Conservation (phyloP, 495 filamentous ascomycete species). For the Aspergillus sparsus region DNA sequence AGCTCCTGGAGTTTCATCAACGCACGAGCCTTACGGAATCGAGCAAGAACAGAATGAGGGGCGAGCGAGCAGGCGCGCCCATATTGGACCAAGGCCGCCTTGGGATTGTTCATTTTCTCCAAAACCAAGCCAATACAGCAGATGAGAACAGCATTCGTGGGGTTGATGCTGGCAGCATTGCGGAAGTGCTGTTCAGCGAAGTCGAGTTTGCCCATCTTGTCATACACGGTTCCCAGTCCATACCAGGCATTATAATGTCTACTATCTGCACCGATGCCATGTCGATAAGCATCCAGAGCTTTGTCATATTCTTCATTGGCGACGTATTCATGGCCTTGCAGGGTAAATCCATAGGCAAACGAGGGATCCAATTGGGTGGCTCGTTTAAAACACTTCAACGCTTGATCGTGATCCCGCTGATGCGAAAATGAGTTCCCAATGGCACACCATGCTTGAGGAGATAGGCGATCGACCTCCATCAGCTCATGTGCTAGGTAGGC, state of each 20-base stretch:
- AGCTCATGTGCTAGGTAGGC: conserved; percentile 90
- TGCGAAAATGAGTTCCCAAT: conserved; percentile 94
- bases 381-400: conserved; percentile 90
- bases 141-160: conserved; percentile 84
- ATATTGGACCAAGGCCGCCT: conserved; percentile 77
- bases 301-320: conserved; percentile 97
- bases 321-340: conserved; percentile 97
- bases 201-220: conserved; percentile 91
- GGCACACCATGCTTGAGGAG: conserved; percentile 93
- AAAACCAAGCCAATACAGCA: conserved; percentile 88
- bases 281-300: conserved; percentile 79
- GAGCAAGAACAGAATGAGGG: conserved; percentile 75
- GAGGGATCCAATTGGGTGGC: conserved; percentile 86
- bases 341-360: conserved; percentile 92
- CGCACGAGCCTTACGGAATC: conserved; percentile 89
- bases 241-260: conserved; percentile 98
- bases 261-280: conserved; percentile 77
- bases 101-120: conserved; percentile 79
- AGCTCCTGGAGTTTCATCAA: conserved; percentile 75
- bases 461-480: conserved; percentile 79
- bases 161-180: conserved; percentile 82
- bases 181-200: conserved; percentile 89
- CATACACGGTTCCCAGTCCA: conserved; percentile 87
- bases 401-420: conserved; percentile 92
- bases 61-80: conserved; percentile 75